These are phyloP conservation scores for Biscogniauxia marginata DNA, from an alignment of 2,329 filamentous ascomycete species.

Conservation along the genomic window DNA sequence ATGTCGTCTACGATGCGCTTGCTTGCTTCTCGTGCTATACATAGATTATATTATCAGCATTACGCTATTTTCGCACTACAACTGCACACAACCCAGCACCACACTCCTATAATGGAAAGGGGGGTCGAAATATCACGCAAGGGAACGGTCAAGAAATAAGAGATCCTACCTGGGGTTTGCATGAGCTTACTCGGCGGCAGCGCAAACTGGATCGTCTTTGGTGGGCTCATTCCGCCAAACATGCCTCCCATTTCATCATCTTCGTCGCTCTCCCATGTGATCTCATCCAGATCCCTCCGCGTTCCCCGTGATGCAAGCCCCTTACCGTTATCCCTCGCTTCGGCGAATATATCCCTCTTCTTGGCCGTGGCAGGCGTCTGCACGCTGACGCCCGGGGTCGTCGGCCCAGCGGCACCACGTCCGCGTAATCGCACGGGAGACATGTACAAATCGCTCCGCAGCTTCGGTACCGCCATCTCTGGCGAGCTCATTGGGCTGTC, in stretches of 20 bases:
- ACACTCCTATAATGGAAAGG: neutral
- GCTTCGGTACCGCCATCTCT: conserved; percentile 74
- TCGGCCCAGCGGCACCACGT: conserved; percentile 46
- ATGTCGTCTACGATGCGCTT: conserved; percentile 80
- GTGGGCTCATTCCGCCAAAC: conserved; percentile 78
- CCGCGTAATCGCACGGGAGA: conserved; percentile 60
- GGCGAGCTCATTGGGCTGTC: conserved; percentile 70
- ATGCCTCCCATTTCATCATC: conserved; percentile 55
- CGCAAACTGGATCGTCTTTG: conserved; percentile 89
- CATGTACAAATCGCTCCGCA: conserved; percentile 83
- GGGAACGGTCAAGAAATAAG: conserved; percentile 1
- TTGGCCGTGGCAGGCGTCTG: conserved; percentile 66
- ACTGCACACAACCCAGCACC: neutral
- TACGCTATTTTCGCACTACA: neutral
- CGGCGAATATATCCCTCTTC: conserved; percentile 50
- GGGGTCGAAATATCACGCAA: too few species aligned
- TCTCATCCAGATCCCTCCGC: conserved; percentile 47
- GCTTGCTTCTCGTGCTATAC: conserved; percentile 72
- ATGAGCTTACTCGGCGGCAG: conserved; percentile 73
- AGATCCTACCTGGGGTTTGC: conserved; percentile 70
- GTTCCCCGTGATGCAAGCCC: conserved; percentile 2
- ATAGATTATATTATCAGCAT: neutral
- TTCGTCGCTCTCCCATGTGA: conserved; percentile 74
- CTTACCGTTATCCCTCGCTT: conserved; percentile 26
- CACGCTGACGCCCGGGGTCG: conserved; percentile 83